Evolutionary conservation across 495 filamentous ascomycete species (phyloP), one percentile per base, ranked within the genome.

Genomic region (Aspergillus bridgeri): DNA sequence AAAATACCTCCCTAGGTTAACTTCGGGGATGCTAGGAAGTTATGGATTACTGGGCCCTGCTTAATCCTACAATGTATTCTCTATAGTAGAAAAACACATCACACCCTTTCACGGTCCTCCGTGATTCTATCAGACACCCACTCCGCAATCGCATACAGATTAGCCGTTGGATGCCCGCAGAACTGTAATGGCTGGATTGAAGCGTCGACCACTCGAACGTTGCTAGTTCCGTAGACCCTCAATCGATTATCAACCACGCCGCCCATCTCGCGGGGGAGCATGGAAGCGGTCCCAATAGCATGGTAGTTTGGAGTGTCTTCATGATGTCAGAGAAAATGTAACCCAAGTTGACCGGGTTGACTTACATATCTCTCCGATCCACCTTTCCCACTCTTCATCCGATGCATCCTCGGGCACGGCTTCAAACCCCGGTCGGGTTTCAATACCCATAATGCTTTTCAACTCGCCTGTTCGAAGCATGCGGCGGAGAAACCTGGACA

Each of bases 81-180:
- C n/a, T n/a, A n/a, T n/a, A 24, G 6, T 11, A 3, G 43, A 15
- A n/a, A n/a, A n/a, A n/a, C n/a, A n/a, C n/a, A n/a, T n/a, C n/a
- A n/a, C n/a, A n/a, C n/a, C n/a, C n/a, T n/a, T n/a, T n/a, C n/a
- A n/a, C 17, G 19, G 20, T 27, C 47, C 15, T 65, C 70, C 60
- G 68, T 69, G 51, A 77, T 73, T 13, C 72, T 17, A 53, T 74
- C 69, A n/a, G 70, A 65, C 54, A 75, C 82, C 68, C 76, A 79
- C 62, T 87, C 83, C 2, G 83, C 83, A 57, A 88, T 64, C 0
- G 83, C 83, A 63, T 87, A 89, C 5, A 84, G 66, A 0, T 77
- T 82, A 1, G 77, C 66, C 23, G 74, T 73, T 23, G 79, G 70
- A 69, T 86, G 81, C 1, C 75, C 77, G 15, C 72, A 68, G 3